Base-by-base conservation (phyloP, 495 filamentous ascomycete genomes). In the Lasiosphaeriaceae sp. region DNA sequence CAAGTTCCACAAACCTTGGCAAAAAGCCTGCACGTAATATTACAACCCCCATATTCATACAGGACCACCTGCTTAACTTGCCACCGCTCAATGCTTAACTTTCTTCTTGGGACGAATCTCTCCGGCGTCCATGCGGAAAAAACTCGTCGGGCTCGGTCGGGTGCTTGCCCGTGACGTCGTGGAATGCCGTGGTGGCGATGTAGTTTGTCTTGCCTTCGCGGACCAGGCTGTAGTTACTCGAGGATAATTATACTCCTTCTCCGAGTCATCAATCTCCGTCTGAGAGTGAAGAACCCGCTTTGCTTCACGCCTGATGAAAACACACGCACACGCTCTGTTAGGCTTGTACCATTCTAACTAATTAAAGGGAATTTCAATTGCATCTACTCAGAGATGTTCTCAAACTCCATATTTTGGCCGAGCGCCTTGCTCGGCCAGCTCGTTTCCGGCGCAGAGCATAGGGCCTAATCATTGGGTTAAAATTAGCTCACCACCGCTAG, bases 151-250 rank as follows among this genome's bases (percentile, higher is more conserved):
- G 76, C 66, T 79, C 67, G 29, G 74, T 76, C 0, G 81, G 76
- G 49, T 79, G 72, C 20, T 66, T 52, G n/a, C 77, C 79, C 0
- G 82, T 82, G 12, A 83, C 69, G 49, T 82, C 72, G 43, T 80
- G 76, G 63, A 83, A 84, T 0, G 80, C 75, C 3, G 72, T 72
- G 0, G 81, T 85, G 11, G 81, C 72, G 57, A 84, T 78, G 62
- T 83, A 83, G 66, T 83, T 83, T 0, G 81, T 82, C 70, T 82
- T 83, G 11, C 82, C 82, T 56, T 82, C 82, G 20, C 79, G 69
- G 3, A 83, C 82, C 14, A 85, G 71, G 19, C 77, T 75, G 66
- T 81, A 84, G 63, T n/a, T 83, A 83, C 58, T 85, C 80, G 11
- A 84, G 73, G 35, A 84, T 58, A n/a, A n/a, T n/a, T n/a, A 58